Conservation (phyloP, 192 early-diverging fungal species). For the Coemansia sp. region DNA sequence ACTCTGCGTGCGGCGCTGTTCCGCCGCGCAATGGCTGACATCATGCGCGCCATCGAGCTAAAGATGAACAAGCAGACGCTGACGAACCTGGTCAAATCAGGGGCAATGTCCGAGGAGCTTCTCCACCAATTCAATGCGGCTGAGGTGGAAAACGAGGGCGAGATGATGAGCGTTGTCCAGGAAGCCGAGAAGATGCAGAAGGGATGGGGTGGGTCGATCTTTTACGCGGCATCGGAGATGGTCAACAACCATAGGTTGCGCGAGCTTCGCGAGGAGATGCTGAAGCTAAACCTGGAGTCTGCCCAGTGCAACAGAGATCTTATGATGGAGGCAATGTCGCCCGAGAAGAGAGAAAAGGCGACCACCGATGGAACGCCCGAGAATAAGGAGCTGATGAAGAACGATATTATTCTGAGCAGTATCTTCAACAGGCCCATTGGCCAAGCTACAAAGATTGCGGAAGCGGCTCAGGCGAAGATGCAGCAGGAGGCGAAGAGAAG, state of each 20-base stretch:
- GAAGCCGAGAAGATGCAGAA: constrained; percentile 78
- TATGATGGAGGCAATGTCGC: constrained; percentile 45
- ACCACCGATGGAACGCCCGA: constrained; percentile 58
- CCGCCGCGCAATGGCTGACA: constrained; percentile 76
- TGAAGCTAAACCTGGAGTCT: constrained; percentile 42
- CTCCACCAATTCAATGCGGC: constrained; percentile 71
- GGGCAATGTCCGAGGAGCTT: constrained; percentile 81
- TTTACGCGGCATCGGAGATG: constrained; percentile 77
- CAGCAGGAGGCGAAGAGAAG: constrained; percentile 54
- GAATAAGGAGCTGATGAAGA: constrained; percentile 44
- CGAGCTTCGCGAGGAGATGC: constrained; percentile 53
- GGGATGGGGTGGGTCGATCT: constrained; percentile 83
- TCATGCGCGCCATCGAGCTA: constrained; percentile 70
- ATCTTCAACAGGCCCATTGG: constrained; percentile 55
- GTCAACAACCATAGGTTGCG: constrained; percentile 64
- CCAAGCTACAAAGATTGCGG: constrained; percentile 45
- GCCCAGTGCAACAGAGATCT: constrained; percentile 32
- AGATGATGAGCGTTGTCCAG: constrained; percentile 74
- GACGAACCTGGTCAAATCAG: constrained; percentile 69
- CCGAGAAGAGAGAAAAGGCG: constrained; percentile 54
- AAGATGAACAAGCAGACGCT: constrained; percentile 79
- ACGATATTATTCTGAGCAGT: constrained; percentile 46
- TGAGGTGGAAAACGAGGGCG: constrained; percentile 75
- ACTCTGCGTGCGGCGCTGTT: constrained; percentile 74
- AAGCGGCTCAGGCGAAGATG: constrained; percentile 40